These are phyloP conservation scores for Hypoxylon fuscum DNA, from an alignment of 495 filamentous ascomycete genomes.

Conservation along the genomic window DNA sequence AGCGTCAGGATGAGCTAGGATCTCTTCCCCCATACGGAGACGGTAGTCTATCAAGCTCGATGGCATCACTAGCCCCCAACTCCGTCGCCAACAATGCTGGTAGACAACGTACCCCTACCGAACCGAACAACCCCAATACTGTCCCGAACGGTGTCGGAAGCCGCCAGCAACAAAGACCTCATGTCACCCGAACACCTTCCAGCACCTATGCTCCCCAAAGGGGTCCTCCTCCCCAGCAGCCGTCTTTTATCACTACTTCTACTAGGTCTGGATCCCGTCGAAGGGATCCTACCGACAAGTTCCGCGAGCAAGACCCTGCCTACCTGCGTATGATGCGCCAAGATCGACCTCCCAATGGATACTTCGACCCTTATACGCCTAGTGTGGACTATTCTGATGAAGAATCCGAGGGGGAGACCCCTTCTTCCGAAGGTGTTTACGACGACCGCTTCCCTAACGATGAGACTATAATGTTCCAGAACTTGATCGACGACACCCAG, in stretches of 20 bases:
- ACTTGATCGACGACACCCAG: conserved; percentile 84
- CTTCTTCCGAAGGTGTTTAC: conserved; percentile 81
- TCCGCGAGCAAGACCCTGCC: conserved; percentile 58
- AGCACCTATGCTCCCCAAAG: conserved; percentile 61
- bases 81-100: conserved; percentile 53
- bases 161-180: conserved; percentile 39
- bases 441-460: conserved; percentile 84
- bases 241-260: conserved; percentile 48
- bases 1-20: conserved; percentile 58
- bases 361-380: conserved; percentile 77
- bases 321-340: conserved; percentile 60
- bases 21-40: conserved; percentile 54
- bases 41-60: conserved; percentile 42
- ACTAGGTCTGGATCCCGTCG: conserved; percentile 78
- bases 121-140: conserved; percentile 17
- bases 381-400: conserved; percentile 76
- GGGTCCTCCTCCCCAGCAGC: conserved; percentile 41
- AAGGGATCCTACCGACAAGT: conserved; percentile 79
- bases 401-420: conserved; percentile 85
- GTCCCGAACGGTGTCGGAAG: conserved; percentile 34
- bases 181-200: conserved; percentile 54
- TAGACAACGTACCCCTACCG: conserved; percentile 41
- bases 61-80: conserved; percentile 46
- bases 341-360: conserved; percentile 73
- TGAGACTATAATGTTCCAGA: conserved; percentile 87